Evolutionary conservation across 2,329 filamentous ascomycete species (phyloP).

Genomic region (Aspergillus sp.): DNA sequence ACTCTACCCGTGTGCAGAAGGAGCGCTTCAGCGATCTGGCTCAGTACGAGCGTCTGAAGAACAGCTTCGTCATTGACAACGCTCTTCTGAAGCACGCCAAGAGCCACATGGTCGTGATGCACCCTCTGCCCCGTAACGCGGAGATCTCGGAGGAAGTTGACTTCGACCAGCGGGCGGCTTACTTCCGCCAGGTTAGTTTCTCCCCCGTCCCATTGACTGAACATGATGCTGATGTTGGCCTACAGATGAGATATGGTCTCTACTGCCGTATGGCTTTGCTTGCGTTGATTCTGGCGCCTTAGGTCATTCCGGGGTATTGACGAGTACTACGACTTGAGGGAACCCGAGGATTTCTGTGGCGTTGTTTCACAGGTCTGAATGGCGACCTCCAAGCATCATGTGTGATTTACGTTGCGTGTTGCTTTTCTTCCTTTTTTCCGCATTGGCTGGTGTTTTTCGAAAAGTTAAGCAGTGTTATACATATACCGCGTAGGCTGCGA

Average conservation of each 20-base stretch:
- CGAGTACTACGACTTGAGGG: slow-evolving; percentile 19
- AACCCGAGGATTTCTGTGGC: slow-evolving; percentile 13
- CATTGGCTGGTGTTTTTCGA: slow-evolving; percentile 21
- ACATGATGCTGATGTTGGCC: slow-evolving; percentile 45
- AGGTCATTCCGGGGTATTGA: slow-evolving; percentile 20
- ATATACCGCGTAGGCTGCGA: slow-evolving; percentile 36
- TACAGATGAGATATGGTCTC: slow-evolving; percentile 92
- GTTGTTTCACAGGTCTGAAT: slow-evolving; percentile 21
- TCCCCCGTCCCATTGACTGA: background rate
- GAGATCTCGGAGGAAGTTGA: slow-evolving; percentile 96
- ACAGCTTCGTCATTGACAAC: slow-evolving; percentile 87
- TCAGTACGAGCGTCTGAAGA: slow-evolving; percentile 85
- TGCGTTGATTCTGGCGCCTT: slow-evolving; percentile 79
- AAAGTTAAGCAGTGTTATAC: slow-evolving; percentile 35
- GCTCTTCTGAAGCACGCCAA: slow-evolving; percentile 88
- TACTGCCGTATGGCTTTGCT: slow-evolving; percentile 98
- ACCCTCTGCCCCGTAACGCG: slow-evolving; percentile 88
- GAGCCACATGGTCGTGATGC: slow-evolving; percentile 89
- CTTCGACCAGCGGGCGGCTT: slow-evolving; percentile 93
- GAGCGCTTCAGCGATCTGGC: slow-evolving; percentile 83
- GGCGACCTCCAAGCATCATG: slow-evolving; percentile 19
- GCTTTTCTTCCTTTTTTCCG: slow-evolving; percentile 15
- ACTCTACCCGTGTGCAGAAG: slow-evolving; percentile 96
- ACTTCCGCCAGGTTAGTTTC: slow-evolving; percentile 93
- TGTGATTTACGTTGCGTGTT: slow-evolving; percentile 22